Base-by-base conservation (phyloP, 805 yeast species). In the Torulaspora microellipsoides region DNA sequence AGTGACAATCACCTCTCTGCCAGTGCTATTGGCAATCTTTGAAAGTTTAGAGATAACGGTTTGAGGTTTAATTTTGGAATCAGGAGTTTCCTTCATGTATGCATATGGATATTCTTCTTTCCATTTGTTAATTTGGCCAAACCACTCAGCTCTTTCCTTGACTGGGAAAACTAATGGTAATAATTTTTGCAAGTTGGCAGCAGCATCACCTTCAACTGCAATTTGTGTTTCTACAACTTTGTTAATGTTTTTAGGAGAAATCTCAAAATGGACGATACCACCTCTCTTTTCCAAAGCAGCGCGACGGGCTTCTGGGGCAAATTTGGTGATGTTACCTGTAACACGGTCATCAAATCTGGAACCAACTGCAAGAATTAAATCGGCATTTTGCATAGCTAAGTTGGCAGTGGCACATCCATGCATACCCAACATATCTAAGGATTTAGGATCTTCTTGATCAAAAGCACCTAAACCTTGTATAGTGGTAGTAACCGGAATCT, bases 261-360 rank as follows among this genome's bases (percentile, higher is more conserved):
- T 88, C 71, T 93, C 99, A 59, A 93, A 93, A 70, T 93, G 99
- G 50, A 93, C 73, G 52, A 93, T 91, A 71, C 99, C 99, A 65
- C 99, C 99, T 61, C 90, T 80, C 37, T 79, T 77, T 68, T 88
- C 90, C 45, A 71, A 69, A 43, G 96, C 96, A 28, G 99, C 99
- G 47, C 78, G 73, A 58, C 81, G 84, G 46, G 98, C 98, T 45
- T 70, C 86, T 46, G 99, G 99, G 35, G 98, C 99, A 66, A 93
- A 93, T 65, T 84, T 85, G 49, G 85, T 53, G 43, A 93, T 73
- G 59, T 78, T 78, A 60, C 93, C 83, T 34, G 99, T 93, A 57
- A 93, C 99, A 75, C 99, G 90, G 72, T 93, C 99, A 69, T 93
- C 99, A 60, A 93, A 93, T 66, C 99, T 80, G 30, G 98, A 96